Evolutionary conservation across 2,329 filamentous ascomycete species (phyloP).

Genomic region (Cylindrodendrum hubeiense): DNA sequence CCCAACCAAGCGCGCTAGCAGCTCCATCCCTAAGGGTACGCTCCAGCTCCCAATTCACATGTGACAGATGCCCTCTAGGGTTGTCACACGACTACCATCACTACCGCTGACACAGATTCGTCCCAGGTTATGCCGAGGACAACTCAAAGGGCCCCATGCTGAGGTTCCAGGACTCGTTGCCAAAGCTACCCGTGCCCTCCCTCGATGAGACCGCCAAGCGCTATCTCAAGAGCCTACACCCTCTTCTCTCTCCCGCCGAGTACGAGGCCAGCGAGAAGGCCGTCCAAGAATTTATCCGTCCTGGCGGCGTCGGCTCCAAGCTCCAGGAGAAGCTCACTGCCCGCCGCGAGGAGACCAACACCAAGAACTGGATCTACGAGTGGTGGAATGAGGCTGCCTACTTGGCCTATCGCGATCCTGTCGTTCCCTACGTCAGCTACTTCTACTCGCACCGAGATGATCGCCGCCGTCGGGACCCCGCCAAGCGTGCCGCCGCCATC

Average conservation of each 20-base stretch:
- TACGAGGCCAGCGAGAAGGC: slow-evolving; percentile 82
- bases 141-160: slow-evolving; percentile 83
- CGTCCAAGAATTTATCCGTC: slow-evolving; percentile 88
- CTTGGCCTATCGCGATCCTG: slow-evolving; percentile 91
- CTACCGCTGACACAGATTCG: slow-evolving; percentile 32
- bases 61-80: background rate
- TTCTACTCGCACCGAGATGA: slow-evolving; percentile 99
- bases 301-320: slow-evolving; percentile 84
- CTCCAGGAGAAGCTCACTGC: slow-evolving; percentile 91
- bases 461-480: slow-evolving; percentile 85
- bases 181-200: slow-evolving; percentile 81
- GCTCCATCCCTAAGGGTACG: slow-evolving; percentile 67
- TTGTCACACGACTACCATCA: background rate
- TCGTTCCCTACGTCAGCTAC: slow-evolving; percentile 98
- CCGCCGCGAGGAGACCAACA: slow-evolving; percentile 80
- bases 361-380: slow-evolving; percentile 95
- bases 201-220: slow-evolving; percentile 85
- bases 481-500: slow-evolving; percentile 93
- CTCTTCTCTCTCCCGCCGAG: slow-evolving; percentile 77
- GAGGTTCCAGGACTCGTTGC: slow-evolving; percentile 88
- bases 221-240: slow-evolving; percentile 84
- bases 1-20: slow-evolving; percentile 65
- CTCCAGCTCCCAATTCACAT: background rate
- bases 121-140: slow-evolving; percentile 82
- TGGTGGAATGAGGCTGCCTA: slow-evolving; percentile 99